phyloP scores from a whole-genome alignment of 345 rosid species.

The Bruguiera gymnorhiza region DNA sequence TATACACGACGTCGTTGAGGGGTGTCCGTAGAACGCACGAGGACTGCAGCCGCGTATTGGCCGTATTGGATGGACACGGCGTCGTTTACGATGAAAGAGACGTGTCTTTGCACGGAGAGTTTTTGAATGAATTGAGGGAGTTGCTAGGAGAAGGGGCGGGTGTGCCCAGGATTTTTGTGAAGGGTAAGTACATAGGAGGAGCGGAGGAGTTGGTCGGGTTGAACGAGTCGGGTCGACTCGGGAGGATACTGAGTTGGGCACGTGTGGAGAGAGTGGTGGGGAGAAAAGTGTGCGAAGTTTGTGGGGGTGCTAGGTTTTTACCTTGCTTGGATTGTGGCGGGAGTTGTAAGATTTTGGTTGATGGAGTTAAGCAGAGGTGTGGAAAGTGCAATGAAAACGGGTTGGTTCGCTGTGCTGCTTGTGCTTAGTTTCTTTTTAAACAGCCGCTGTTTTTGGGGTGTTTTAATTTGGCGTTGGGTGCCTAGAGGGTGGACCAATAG shows the following conservation, averaged over 20 bases:
- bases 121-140: slow-evolving; percentile 56
- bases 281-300: slow-evolving; percentile 70
- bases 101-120: slow-evolving; percentile 76
- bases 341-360: slow-evolving; percentile 66
- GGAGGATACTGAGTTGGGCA: slow-evolving; percentile 59
- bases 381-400: slow-evolving; percentile 86
- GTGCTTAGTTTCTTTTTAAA: slow-evolving; percentile 23
- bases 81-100: slow-evolving; percentile 82
- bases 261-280: slow-evolving; percentile 68
- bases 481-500: neutral
- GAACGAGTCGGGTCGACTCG: slow-evolving; percentile 66
- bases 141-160: slow-evolving; percentile 49
- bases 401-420: slow-evolving; percentile 65
- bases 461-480: neutral
- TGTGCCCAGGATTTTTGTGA: slow-evolving; percentile 76
- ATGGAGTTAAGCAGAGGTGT: slow-evolving; percentile 55
- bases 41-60: slow-evolving; percentile 51
- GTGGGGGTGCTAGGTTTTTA: slow-evolving; percentile 87
- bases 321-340: slow-evolving; percentile 90
- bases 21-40: slow-evolving; percentile 84
- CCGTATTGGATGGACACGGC: slow-evolving; percentile 52
- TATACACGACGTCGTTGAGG: slow-evolving; percentile 86
- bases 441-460: neutral
- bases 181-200: slow-evolving; percentile 84
- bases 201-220: slow-evolving; percentile 60